Evolutionary conservation across 2,329 filamentous ascomycete genomes (phyloP), one percentile per base, ranked within the genome.

Genomic region (Bretziella fagacearum): DNA sequence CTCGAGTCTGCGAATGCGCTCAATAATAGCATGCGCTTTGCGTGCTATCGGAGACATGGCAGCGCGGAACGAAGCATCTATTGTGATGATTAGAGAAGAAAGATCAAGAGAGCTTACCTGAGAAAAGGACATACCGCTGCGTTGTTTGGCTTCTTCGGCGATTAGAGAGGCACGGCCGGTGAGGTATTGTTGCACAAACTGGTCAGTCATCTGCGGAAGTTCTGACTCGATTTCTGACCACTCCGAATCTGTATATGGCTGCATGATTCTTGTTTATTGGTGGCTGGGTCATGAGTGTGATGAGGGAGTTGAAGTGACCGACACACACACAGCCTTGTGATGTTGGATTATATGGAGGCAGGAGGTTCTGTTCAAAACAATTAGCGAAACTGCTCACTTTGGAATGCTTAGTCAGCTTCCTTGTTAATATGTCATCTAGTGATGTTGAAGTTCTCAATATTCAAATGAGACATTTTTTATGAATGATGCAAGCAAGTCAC

Each of bases 141-240:
- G 60, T 85, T 86, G 50, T 87, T 77, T 81, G 62, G 84, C 79
- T 61, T 96, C 91, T 58, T 93, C 74, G 15, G 70, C 69, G 49
- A 94, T 81, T 45, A 96, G 70, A 22, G 76, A 77, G 55, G 80
- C 71, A 44, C 87, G 75, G 18, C 84, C 84, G 36, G 74, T 63
- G 32, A 93, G 65, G 57, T 93, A 95, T 59, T 89, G 77, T 55
- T 84, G 76, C 40, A 95, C 73, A 60, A 93, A 86, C 0, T 80
- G 76, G 55, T 93, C 84, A 7, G 73, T 65, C 17, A 63, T 62
- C 2, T 63, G 61, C 3, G 77, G 77, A 30, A 81, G 63, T n/a
- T 70, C 73, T 50, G 68, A 60, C 39, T 65, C 59, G 51, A 79
- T 59, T 53, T 75, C 71, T 25, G 65, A 66, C 73, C 74, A 80